Evolutionary conservation across 352 stramenopile species (phyloP).

Genomic region (Thraustochytrium striatum): DNA sequence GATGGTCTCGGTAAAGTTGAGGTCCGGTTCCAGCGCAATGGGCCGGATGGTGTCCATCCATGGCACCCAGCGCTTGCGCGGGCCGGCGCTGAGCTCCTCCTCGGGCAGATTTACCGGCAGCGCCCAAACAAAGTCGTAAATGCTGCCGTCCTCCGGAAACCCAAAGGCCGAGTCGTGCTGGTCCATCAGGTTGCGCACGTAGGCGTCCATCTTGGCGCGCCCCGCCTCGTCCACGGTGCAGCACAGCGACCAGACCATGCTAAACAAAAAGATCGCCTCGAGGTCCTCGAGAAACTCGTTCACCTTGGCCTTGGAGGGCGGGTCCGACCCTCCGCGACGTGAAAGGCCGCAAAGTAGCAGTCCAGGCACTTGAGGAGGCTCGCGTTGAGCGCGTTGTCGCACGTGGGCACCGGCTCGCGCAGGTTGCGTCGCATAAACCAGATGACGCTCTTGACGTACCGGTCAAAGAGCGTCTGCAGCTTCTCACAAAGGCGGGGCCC

Average conservation of each 20-base stretch:
- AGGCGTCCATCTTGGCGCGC: conserved; percentile 74
- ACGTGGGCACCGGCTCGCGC: conserved; percentile 82
- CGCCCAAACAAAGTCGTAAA: conserved; percentile 54
- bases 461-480: conserved; percentile 75
- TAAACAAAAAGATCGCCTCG: conserved; percentile 84
- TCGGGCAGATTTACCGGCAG: conserved; percentile 38
- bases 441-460: conserved; percentile 71
- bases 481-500: conserved; percentile 46
- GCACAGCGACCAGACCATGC: conserved; percentile 82
- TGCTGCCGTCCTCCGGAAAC: conserved; percentile 49
- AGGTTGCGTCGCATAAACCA: conserved; percentile 76
- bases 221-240: conserved; percentile 78
- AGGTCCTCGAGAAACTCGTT: conserved; percentile 73
- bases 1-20: conserved; percentile 82
- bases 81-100: conserved; percentile 56
- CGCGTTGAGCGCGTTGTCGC: conserved; percentile 80
- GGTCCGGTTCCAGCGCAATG: conserved; percentile 64
- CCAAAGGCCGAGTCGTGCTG: conserved; percentile 27
- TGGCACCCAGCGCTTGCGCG: conserved; percentile 68
- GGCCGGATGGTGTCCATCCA: conserved; percentile 82
- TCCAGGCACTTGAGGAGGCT: conserved; percentile 83
- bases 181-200: conserved; percentile 71
- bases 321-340: conserved; percentile 57
- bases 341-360: conserved; percentile 74
- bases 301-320: conserved; percentile 72